A percentile compares a stretch with the other conserved stretches of the same genome.
Evolutionary conservation across 2,329 filamentous ascomycete genomes (phyloP).

Genomic region (Aspergillus sp.): DNA sequence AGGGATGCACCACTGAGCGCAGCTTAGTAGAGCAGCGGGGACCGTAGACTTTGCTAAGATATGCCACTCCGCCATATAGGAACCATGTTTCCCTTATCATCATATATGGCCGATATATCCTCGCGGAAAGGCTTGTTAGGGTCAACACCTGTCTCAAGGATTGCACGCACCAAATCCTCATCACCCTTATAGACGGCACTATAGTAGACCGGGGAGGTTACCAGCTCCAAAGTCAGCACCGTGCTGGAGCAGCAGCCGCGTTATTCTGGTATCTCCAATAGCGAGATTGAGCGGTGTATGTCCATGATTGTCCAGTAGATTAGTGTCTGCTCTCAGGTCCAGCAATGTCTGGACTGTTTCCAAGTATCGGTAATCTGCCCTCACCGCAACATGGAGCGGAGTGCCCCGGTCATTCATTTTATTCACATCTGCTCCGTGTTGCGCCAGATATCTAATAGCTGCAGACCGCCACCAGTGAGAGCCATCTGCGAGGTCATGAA

Average conservation of each 20-base stretch:
- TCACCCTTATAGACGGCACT: not conserved
- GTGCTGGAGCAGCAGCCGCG: not conserved
- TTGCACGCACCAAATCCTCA: not conserved
- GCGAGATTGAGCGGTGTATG: not conserved
- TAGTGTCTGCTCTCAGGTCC: not conserved
- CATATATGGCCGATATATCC: no score
- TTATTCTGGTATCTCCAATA: not conserved
- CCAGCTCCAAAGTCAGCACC: not conserved
- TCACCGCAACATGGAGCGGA: not conserved
- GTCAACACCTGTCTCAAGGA: not conserved
- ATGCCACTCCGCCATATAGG: no score
- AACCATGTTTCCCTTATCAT: no score
- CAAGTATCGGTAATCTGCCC: not conserved
- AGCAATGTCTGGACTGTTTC: not conserved
- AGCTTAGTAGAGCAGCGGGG: not conserved
- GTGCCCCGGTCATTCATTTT: not conserved
- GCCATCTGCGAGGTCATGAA: not conserved
- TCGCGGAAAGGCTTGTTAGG: not conserved
- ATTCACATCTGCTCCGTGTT: constrained; percentile 5
- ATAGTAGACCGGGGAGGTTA: not conserved
- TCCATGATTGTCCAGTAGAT: not conserved
- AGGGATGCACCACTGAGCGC: not conserved
- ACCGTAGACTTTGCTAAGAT: no score
- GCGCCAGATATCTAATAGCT: constrained; percentile 6
- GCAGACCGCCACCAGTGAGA: constrained; percentile 12